phyloP scores from a whole-genome alignment of 495 filamentous ascomycete species.

The Rhypophila decipiens region DNA sequence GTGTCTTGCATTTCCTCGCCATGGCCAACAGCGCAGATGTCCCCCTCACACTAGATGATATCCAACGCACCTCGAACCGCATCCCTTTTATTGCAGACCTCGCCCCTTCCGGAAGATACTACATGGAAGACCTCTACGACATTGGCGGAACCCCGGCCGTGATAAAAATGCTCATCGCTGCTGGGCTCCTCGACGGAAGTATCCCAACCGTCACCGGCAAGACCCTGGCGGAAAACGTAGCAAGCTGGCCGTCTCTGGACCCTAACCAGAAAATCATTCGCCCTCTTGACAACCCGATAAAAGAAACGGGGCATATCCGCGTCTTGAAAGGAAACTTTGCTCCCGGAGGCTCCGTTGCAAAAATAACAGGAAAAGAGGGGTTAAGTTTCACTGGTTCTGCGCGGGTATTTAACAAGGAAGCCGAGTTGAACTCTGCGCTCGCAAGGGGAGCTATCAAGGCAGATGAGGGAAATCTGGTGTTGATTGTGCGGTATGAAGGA shows the following conservation, averaged over 20 bases:
- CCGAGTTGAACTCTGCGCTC: conserved; percentile 69
- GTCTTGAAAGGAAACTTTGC: conserved; percentile 87
- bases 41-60: conserved; percentile 75
- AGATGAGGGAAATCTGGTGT: conserved; percentile 70
- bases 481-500: conserved; percentile 92
- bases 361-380: conserved; percentile 97
- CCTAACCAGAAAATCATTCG: conserved; percentile 83
- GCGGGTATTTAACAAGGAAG: conserved; percentile 87
- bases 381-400: conserved; percentile 74
- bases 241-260: conserved; percentile 69
- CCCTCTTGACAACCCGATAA: conserved; percentile 76
- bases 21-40: conserved; percentile 90
- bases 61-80: conserved; percentile 81
- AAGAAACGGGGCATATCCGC: conserved; percentile 79
- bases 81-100: conserved; percentile 93
- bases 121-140: conserved; percentile 93
- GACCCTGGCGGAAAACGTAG: conserved; percentile 83
- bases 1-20: conserved; percentile 88
- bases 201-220: conserved; percentile 90
- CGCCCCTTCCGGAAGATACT: conserved; percentile 78
- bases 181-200: conserved; percentile 71
- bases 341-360: conserved; percentile 87
- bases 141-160: conserved; percentile 88
- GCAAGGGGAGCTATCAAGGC: conserved; percentile 59
- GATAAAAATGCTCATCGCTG: conserved; percentile 83